Evolutionary conservation across 1,139 yeast genomes (phyloP).

Genomic region (Sporopachydermia cereana): DNA sequence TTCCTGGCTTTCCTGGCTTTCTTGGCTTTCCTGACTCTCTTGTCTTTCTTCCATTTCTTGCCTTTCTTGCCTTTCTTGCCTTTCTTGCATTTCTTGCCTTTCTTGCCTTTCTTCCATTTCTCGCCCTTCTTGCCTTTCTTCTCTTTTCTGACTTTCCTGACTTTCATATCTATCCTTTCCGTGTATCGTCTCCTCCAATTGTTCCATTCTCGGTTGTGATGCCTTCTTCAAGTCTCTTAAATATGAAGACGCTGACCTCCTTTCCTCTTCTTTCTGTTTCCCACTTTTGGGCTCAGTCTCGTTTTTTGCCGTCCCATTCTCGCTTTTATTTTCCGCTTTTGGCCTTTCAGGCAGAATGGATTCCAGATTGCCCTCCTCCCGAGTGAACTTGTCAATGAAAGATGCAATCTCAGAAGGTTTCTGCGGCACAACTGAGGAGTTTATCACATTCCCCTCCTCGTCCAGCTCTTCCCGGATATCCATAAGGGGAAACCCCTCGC

Average conservation of each 20-base stretch:
- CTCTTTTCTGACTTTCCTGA: constrained; percentile 7
- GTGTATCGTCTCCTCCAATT: constrained; percentile 11
- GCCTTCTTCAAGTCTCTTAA: too few relatives aligned
- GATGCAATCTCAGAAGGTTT: constrained; percentile 2
- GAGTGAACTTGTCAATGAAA: neutral
- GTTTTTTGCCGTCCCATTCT: constrained; percentile 10
- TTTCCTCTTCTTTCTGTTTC: constrained; percentile 12
- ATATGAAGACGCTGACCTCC: too few relatives aligned
- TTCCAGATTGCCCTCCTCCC: neutral
- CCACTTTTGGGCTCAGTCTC: constrained; percentile 7
- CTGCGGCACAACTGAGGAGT: constrained; percentile 27
- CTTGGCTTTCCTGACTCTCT: constrained; percentile 9
- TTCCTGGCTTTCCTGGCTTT: too few relatives aligned
- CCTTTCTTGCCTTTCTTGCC: constrained; percentile 8
- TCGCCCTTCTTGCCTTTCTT: neutral
- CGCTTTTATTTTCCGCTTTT: constrained; percentile 10
- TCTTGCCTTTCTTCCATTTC: neutral
- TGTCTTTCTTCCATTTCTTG: constrained; percentile 9
- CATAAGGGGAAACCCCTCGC: constrained; percentile 50
- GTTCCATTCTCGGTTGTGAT: too few relatives aligned
- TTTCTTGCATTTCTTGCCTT: neutral
- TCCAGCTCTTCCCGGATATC: constrained; percentile 82
- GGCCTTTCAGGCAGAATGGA: neutral
- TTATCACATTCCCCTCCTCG: constrained; percentile 58
- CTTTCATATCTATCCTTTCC: constrained; percentile 13